Percentiles rank a stretch among this genome's conserved stretches.
Conservation (phyloP, 2,329 filamentous ascomycete species). For the Dryadomyces quercus-mongolicae region DNA sequence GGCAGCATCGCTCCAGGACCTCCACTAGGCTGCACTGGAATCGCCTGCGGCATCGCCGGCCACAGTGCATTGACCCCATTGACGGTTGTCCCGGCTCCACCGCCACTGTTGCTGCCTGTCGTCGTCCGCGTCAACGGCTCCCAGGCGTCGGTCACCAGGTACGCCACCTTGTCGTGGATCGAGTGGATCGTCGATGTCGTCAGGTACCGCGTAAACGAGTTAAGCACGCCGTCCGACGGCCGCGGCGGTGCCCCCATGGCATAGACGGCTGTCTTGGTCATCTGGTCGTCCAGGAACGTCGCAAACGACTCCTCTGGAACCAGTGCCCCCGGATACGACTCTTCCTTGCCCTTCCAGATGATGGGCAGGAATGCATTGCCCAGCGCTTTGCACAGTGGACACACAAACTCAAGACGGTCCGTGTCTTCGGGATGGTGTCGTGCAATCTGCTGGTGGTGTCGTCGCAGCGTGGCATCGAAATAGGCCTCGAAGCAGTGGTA, state of each 20-base stretch:
- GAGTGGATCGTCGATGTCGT: conserved; percentile 23
- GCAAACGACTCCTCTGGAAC: conserved; percentile 47
- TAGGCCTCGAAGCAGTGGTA: conserved; percentile 92
- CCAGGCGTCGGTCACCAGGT: conserved; percentile 29
- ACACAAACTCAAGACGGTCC: conserved; percentile 78
- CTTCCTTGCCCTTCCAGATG: conserved; percentile 86
- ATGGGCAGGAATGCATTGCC: conserved; percentile 93
- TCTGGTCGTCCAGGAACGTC: conserved; percentile 52
- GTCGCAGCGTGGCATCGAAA: conserved; percentile 66
- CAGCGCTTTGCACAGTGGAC: conserved; percentile 89
- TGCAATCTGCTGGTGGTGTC: conserved; percentile 87
- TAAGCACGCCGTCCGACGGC: conserved; percentile 21
- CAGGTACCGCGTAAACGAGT: conserved; percentile 26
- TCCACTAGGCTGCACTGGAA: neutral
- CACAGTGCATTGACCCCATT: neutral
- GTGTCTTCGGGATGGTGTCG: conserved; percentile 83
- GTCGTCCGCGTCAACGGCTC: conserved; percentile 16
- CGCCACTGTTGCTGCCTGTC: neutral
- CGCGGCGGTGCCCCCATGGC: conserved; percentile 22
- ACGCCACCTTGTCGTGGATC: conserved; percentile 26
- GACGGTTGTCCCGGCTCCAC: neutral
- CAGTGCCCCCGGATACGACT: conserved; percentile 66
- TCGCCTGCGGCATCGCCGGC: conserved; percentile 1
- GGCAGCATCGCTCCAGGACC: neutral
- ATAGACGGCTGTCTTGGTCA: conserved; percentile 30